Evolutionary conservation across 2,329 filamentous ascomycete species (phyloP).

Genomic region (Talaromyces verruculosus): DNA sequence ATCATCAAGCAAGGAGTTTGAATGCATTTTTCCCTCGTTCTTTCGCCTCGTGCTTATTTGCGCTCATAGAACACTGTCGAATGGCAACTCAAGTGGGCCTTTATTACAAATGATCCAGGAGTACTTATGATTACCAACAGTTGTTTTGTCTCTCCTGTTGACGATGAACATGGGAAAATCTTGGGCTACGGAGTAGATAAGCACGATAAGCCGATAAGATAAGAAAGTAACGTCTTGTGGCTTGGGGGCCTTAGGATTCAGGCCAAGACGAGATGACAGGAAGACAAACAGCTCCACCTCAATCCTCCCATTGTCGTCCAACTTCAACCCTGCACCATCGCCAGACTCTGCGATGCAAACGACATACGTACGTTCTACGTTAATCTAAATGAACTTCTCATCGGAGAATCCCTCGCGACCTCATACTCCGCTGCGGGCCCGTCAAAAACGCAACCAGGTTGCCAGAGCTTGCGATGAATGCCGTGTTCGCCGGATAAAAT

Average conservation of each 20-base stretch:
- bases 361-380: not conserved
- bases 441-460: conserved; percentile 19
- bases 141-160: not conserved
- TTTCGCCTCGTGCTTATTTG: not conserved
- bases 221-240: not conserved
- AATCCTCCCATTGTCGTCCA: not conserved
- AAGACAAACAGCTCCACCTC: not conserved
- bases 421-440: conserved; percentile 1
- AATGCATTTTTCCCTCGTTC: not conserved
- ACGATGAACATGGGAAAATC: not conserved
- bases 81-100: not conserved
- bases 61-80: not conserved
- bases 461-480: conserved; percentile 17
- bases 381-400: not conserved
- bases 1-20: not conserved
- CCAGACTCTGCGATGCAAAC: not conserved
- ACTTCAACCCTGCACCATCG: not conserved
- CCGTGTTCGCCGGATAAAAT: conserved; percentile 14
- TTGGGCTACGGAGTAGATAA: not conserved
- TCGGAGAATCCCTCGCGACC: not conserved
- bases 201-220: not conserved
- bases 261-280: not conserved
- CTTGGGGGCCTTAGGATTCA: not conserved
- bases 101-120: not conserved
- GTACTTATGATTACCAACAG: not conserved